phyloP scores from a whole-genome alignment of 192 early-diverging fungal species.

The Piromyces sp. region DNA sequence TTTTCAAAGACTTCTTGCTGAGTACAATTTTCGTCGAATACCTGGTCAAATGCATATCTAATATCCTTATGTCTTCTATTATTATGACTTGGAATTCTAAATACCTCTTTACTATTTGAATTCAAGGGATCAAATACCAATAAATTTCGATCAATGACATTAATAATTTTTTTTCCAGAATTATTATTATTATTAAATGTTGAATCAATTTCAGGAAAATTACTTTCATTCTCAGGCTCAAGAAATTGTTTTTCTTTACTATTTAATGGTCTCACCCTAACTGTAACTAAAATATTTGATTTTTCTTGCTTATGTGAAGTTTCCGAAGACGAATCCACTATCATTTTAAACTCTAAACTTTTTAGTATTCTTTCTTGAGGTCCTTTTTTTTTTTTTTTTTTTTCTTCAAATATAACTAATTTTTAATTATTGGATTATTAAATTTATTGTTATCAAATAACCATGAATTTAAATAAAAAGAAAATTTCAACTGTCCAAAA shows the following conservation, averaged over 20 bases:
- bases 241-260: neutral
- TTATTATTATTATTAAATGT: neutral
- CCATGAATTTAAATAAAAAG: too few relatives aligned
- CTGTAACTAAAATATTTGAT: neutral
- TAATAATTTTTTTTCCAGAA: neutral
- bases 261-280: neutral
- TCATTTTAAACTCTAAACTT: neutral
- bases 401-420: too few relatives aligned
- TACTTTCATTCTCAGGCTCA: neutral
- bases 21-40: slow-evolving; percentile 47
- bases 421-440: too few relatives aligned
- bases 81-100: neutral
- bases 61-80: slow-evolving; percentile 39
- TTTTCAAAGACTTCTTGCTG: slow-evolving; percentile 46
- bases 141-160: neutral
- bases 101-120: neutral
- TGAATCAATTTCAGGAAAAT: neutral
- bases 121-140: neutral
- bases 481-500: too few relatives aligned
- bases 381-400: too few relatives aligned
- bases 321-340: neutral
- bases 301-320: neutral
- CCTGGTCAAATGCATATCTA: slow-evolving; percentile 56
- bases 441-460: too few relatives aligned
- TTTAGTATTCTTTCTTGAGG: too few relatives aligned